Percentiles rank a stretch among this genome's conserved stretches.
Evolutionary conservation across 2,329 filamentous ascomycete species (phyloP).

Genomic region (Fonsecaea multimorphosa): DNA sequence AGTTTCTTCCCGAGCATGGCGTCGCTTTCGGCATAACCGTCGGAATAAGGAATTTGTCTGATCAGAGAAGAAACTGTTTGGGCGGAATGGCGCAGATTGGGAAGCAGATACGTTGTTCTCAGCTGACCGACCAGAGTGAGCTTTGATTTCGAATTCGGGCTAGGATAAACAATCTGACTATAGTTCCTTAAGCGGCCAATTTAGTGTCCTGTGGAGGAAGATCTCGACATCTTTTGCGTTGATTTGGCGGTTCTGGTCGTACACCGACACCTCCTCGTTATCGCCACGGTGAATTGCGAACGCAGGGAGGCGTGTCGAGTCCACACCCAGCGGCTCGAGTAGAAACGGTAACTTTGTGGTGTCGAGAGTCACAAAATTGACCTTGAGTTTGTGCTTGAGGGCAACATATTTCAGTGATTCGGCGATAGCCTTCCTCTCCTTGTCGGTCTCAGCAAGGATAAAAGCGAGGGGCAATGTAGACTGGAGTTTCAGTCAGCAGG

Average conservation of each 20-base stretch:
- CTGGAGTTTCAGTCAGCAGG: background rate
- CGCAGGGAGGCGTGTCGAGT: background rate
- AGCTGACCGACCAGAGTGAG: background rate
- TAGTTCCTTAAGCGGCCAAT: background rate
- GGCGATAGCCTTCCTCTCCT: background rate
- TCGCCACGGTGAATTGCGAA: constrained; percentile 2
- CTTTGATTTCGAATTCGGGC: background rate
- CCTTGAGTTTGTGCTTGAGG: background rate
- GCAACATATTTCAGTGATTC: background rate
- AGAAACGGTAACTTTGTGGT: background rate
- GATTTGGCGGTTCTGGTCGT: constrained; percentile 1
- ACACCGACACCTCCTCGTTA: constrained; percentile 1
- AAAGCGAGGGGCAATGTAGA: background rate
- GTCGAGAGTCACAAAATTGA: constrained; percentile 5
- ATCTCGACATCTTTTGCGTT: background rate
- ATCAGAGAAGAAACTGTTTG: no score
- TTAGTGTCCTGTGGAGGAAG: background rate
- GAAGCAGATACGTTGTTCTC: no score
- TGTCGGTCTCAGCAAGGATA: background rate
- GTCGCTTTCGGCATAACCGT: background rate
- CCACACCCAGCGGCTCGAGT: constrained; percentile 7
- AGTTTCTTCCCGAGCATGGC: background rate
- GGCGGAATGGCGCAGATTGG: no score
- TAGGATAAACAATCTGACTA: background rate
- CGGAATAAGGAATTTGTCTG: no score